Evolutionary conservation across 2,329 filamentous ascomycete species (phyloP), one percentile per base, ranked within the genome.

Genomic region (Scedosporium dehoogii): DNA sequence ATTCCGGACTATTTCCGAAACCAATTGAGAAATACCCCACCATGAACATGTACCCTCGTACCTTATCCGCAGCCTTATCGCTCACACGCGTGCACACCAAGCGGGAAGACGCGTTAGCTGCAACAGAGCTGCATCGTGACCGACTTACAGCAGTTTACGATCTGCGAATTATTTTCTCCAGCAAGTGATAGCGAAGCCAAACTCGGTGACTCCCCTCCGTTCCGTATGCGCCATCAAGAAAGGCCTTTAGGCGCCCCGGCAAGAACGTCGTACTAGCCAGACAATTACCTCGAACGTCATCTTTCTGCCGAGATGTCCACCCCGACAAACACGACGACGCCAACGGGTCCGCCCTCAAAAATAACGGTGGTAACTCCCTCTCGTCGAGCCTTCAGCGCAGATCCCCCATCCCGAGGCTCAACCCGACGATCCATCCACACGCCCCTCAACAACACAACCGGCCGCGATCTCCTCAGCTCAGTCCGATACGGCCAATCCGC

Each of bases 351-450:
- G n/a, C 61, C 63, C 21, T 58, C 55, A 21, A 60, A 61, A 9
- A 33, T 63, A n/a, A 61, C 59, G 23, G 29, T 64, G 10, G 48
- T 59, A 16, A 66, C 65, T 6, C 65, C 65, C n/a, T 60, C 64
- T 4, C 64, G 63, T 18, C 64, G 62, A 33, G 48, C 62, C 25
- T 44, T 62, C 61, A 63, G 60, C 25, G 62, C 58, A 9, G 55
- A 62, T 16, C 60, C 59, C 5, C 71, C 4, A 66, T 70, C 3
- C 27, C 71, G 33, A 72, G 70, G 71, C 4, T 76, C 79, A 12
- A 74, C 72, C 23, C 74, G 71, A 56, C 71, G 69, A 12, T 73
- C 76, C 6, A 63, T 78, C n/a, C 74, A 75, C 62, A 79, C 79
- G 3, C 78, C 78, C 3, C 76, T 77, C 64, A 70, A 75, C 60